A percentile compares a stretch with the other conserved stretches of the same genome.
Evolutionary conservation across 148 eudicot genomes (phyloP).

Genomic region (Camellia japonica): DNA sequence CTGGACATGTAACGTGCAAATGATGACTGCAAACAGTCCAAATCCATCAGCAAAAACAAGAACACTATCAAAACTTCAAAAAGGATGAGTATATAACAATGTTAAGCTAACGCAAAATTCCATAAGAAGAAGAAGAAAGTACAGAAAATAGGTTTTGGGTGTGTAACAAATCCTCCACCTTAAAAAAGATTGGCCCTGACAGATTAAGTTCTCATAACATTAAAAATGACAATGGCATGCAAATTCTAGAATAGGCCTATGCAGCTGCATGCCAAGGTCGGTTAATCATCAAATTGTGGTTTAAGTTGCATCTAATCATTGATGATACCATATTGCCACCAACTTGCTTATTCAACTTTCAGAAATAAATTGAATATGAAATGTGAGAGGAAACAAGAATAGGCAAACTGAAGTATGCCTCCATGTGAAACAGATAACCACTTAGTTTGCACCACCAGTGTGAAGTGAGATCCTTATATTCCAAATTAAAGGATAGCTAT

Average conservation of each 20-base stretch:
- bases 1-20: constrained; percentile 97
- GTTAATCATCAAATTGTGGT: not conserved
- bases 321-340: not conserved
- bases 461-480: not conserved
- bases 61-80: not conserved
- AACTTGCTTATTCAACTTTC: not conserved
- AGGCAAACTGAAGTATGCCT: not conserved
- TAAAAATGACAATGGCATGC: not conserved
- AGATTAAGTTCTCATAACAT: not conserved
- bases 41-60: not conserved
- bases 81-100: not conserved
- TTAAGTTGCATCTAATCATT: not conserved
- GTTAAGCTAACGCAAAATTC: not conserved
- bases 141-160: no score
- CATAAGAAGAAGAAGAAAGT: no score
- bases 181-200: no score
- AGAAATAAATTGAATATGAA: not conserved
- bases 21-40: constrained; percentile 61
- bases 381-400: not conserved
- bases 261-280: not conserved
- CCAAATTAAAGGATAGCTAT: not conserved
- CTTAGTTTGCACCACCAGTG: not conserved
- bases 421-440: not conserved
- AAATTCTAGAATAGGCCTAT: not conserved
- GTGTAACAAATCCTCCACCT: not conserved